Percentiles rank a stretch among this genome's conserved stretches.
Conservation (phyloP, 257 asterid species). For the Ophiorrhiza pumila region DNA sequence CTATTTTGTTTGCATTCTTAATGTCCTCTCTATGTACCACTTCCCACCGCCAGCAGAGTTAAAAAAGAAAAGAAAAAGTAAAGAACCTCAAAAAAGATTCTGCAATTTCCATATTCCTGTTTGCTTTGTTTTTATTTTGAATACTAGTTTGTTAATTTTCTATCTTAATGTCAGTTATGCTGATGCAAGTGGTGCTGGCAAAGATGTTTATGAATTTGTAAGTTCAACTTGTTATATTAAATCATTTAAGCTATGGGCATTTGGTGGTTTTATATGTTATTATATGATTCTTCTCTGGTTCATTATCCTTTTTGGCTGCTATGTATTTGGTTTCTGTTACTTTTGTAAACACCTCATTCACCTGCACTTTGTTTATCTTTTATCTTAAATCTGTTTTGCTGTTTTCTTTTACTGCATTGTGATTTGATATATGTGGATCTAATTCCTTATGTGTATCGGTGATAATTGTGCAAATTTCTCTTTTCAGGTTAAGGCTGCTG, state of each 20-base stretch:
- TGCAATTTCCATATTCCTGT: background rate
- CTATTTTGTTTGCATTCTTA: background rate
- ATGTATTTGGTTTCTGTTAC: background rate
- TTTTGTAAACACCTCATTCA: background rate
- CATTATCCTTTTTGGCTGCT: background rate
- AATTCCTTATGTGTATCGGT: background rate
- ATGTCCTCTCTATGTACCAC: background rate
- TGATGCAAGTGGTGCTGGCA: conserved; percentile 67
- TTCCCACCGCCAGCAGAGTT: background rate
- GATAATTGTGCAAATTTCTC: conserved; percentile 11
- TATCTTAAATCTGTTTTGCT: background rate
- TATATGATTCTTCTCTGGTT: background rate
- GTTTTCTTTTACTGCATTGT: background rate
- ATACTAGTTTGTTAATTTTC: conserved; percentile 11
- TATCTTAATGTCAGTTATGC: conserved; percentile 46
- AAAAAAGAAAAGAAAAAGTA: background rate
- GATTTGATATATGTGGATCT: background rate
- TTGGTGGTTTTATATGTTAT: background rate
- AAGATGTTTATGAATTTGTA: conserved; percentile 61
- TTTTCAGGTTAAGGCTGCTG: conserved; percentile 50
- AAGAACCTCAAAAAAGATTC: background rate
- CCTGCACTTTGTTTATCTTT: background rate
- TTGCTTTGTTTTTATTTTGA: conserved; percentile 1
- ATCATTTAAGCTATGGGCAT: background rate
- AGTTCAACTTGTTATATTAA: conserved; percentile 23